These are phyloP conservation scores for Agaricales sp. DNA, from an alignment of 1,284 basidiomycete species.

Conservation along the genomic window DNA sequence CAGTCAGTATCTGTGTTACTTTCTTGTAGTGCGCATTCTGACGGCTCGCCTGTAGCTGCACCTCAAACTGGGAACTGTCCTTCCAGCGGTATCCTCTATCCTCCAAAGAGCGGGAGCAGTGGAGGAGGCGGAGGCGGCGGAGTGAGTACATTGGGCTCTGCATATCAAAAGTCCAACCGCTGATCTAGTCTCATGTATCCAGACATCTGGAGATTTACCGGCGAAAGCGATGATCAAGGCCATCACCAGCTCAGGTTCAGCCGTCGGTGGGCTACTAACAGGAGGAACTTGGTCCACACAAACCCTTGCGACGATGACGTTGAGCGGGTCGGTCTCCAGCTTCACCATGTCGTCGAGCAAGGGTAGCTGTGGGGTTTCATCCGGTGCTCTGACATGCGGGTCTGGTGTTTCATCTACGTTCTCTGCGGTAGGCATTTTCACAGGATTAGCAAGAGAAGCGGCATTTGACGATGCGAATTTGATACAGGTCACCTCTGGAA, in stretches of 20 bases:
- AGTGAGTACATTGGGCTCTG: too few relatives aligned
- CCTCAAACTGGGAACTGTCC: too few relatives aligned
- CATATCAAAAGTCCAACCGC: too few relatives aligned
- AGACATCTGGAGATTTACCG: too few relatives aligned
- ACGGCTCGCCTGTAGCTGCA: too few relatives aligned
- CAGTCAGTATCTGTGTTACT: too few relatives aligned
- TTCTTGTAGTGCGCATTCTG: too few relatives aligned
- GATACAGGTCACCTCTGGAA: slow-evolving; percentile 34
- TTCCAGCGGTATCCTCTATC: slow-evolving; percentile 18
- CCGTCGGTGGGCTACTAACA: slow-evolving; percentile 34
- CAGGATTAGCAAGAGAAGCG: slow-evolving; percentile 2
- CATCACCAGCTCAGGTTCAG: slow-evolving; percentile 19
- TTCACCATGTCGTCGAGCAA: slow-evolving; percentile 44
- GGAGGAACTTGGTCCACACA: slow-evolving; percentile 42
- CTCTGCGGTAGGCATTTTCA: slow-evolving; percentile 36
- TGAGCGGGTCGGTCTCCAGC: slow-evolving; percentile 26
- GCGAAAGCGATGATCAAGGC: too few relatives aligned
- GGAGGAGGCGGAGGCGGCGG: too few relatives aligned
- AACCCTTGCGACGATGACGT: slow-evolving; percentile 34
- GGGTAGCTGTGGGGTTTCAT: slow-evolving; percentile 35
- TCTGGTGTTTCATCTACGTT: slow-evolving; percentile 38
- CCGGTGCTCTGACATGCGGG: slow-evolving; percentile 31
- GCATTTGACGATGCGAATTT: slow-evolving; percentile 4
- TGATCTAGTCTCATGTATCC: too few relatives aligned
- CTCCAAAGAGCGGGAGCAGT: not conserved